Conservation (phyloP, 2,329 filamentous ascomycete genomes). For the Aspergillus sclerotialis region DNA sequence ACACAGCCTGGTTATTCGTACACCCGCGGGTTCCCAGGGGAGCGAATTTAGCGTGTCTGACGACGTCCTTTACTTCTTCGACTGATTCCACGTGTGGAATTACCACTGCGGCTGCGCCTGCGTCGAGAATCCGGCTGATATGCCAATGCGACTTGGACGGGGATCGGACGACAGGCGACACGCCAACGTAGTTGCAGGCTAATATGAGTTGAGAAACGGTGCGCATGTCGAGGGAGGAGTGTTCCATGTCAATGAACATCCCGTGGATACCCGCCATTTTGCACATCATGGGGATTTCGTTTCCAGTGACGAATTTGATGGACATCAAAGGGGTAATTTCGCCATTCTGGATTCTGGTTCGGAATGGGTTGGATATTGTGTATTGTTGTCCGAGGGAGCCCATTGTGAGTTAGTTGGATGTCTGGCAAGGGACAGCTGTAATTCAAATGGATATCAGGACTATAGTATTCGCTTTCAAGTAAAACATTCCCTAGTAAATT, state of each 20-base stretch:
- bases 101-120: constrained; percentile 35
- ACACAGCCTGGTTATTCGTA: constrained; percentile 29
- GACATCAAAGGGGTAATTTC: constrained; percentile 22
- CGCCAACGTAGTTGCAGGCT: constrained; percentile 32
- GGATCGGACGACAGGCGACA: constrained; percentile 37
- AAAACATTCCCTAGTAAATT: too few relatives aligned
- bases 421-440: too few relatives aligned
- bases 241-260: constrained; percentile 42
- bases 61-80: constrained; percentile 30
- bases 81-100: constrained; percentile 36
- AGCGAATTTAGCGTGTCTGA: constrained; percentile 32
- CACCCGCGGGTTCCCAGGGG: constrained; percentile 31
- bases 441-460: too few relatives aligned
- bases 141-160: constrained; percentile 34
- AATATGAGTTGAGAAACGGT: constrained; percentile 31
- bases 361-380: constrained; percentile 21
- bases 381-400: constrained; percentile 11
- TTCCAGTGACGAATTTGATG: constrained; percentile 27
- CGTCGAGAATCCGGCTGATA: constrained; percentile 34
- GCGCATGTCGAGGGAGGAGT: constrained; percentile 33
- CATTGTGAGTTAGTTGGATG: constrained; percentile 7
- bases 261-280: constrained; percentile 37
- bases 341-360: constrained; percentile 21
- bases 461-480: too few relatives aligned
- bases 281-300: constrained; percentile 32